These are phyloP conservation scores for Hebeloma cylindrosporum DNA, from an alignment of 768 basidiomycete species.

Conservation along the genomic window DNA sequence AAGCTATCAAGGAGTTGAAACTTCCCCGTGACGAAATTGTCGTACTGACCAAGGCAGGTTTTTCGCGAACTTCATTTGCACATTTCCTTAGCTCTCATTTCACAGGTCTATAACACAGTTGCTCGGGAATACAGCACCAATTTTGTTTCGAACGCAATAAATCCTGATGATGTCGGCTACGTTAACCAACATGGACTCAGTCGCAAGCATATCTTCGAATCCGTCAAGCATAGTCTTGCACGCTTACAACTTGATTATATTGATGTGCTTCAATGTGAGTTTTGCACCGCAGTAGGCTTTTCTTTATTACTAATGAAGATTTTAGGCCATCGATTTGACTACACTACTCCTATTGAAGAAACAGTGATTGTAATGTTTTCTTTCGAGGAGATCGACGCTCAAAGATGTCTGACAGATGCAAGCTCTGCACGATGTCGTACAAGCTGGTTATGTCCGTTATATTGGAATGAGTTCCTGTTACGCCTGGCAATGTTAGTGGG, in stretches of 20 bases:
- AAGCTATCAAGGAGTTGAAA: slow-evolving; percentile 64
- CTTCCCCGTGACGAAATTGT: slow-evolving; percentile 75
- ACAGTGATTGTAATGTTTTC: slow-evolving; percentile 32
- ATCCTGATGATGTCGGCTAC: slow-evolving; percentile 44
- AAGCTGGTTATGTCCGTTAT: slow-evolving; percentile 63
- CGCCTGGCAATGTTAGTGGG: slow-evolving; percentile 53
- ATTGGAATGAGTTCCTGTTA: slow-evolving; percentile 59
- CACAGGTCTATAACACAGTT: slow-evolving; percentile 43
- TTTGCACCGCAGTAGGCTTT: neutral
- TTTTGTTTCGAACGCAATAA: slow-evolving; percentile 12
- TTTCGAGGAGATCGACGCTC: neutral
- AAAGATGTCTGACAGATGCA: slow-evolving; percentile 47
- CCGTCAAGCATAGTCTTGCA: slow-evolving; percentile 59
- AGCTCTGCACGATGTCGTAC: slow-evolving; percentile 65
- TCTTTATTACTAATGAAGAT: slow-evolving; percentile 20
- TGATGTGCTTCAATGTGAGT: slow-evolving; percentile 68
- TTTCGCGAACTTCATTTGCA: neutral
- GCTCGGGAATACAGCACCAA: slow-evolving; percentile 21
- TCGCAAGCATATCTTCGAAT: slow-evolving; percentile 68
- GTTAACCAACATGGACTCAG: slow-evolving; percentile 54
- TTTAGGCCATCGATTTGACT: slow-evolving; percentile 55
- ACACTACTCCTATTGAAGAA: slow-evolving; percentile 58
- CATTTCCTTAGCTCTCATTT: neutral
- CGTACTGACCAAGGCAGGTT: slow-evolving; percentile 70
- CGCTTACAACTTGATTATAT: slow-evolving; percentile 76